Percentiles rank a stretch among this genome's conserved stretches.
phyloP scores from a whole-genome alignment of 1,284 basidiomycete species.

The Puccinia brachypodii region DNA sequence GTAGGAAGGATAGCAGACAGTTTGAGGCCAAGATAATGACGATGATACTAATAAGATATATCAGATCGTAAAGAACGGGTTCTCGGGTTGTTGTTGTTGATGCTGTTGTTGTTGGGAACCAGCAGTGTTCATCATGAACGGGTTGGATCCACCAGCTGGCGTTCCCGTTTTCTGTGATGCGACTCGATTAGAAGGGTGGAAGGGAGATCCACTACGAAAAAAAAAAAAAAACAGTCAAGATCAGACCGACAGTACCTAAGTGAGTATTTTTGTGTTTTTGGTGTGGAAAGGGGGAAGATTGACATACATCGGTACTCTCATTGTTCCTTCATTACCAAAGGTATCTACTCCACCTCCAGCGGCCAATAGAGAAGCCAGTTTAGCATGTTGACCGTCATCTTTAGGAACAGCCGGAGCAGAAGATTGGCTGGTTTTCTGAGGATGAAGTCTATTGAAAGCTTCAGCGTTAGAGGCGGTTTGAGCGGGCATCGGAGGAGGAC shows the following conservation, averaged over 20 bases:
- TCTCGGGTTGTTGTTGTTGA: slow-evolving; percentile 31
- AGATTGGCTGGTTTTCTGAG: slow-evolving; percentile 38
- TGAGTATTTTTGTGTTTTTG: neutral
- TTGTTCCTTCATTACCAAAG: slow-evolving; percentile 79
- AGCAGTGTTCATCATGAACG: slow-evolving; percentile 4
- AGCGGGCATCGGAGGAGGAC: slow-evolving; percentile 55
- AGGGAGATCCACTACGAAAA: slow-evolving; percentile 39
- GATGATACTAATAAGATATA: neutral
- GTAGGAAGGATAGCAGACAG: neutral
- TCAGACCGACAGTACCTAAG: neutral
- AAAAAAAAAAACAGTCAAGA: slow-evolving; percentile 1
- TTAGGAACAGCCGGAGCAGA: slow-evolving; percentile 54
- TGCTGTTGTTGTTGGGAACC: slow-evolving; percentile 7
- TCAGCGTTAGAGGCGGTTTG: slow-evolving; percentile 52
- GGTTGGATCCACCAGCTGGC: slow-evolving; percentile 11
- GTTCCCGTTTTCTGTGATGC: slow-evolving; percentile 35
- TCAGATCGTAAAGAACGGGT: slow-evolving; percentile 48
- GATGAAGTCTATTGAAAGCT: slow-evolving; percentile 51
- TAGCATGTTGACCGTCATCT: slow-evolving; percentile 70
- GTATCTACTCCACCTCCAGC: slow-evolving; percentile 77
- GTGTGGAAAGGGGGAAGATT: neutral
- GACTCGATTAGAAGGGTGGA: slow-evolving; percentile 45
- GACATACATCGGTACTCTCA: slow-evolving; percentile 61
- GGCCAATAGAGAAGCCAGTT: slow-evolving; percentile 76
- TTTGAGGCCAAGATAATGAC: too few species aligned